Percentiles rank a stretch among this genome's conserved stretches.
phyloP scores from a whole-genome alignment of 768 basidiomycete genomes.

The Suillus sp. region DNA sequence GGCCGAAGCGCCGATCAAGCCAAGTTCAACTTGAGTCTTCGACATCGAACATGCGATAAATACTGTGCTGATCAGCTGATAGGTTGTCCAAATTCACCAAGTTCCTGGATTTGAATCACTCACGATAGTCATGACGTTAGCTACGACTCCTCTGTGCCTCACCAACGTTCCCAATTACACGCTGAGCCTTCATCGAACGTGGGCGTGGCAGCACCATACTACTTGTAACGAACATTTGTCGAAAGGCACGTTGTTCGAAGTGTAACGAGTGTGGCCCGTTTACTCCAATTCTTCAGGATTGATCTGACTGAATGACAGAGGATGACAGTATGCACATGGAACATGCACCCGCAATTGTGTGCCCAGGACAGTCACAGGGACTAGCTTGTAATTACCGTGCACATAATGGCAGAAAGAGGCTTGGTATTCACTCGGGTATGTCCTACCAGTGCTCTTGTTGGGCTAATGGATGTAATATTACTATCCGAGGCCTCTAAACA shows the following conservation, averaged over 20 bases:
- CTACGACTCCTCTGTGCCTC: too few species aligned
- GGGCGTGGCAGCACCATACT: not conserved
- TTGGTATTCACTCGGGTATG: too few species aligned
- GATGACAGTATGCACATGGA: conserved; percentile 39
- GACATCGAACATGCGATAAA: too few species aligned
- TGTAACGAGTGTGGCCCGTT: not conserved
- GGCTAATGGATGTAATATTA: too few species aligned
- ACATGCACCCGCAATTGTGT: too few species aligned
- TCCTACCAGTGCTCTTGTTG: too few species aligned
- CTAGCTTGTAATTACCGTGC: conserved; percentile 45
- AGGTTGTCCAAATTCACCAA: too few species aligned
- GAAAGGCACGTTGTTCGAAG: not conserved
- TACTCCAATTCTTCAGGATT: conserved; percentile 25
- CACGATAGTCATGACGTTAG: too few species aligned
- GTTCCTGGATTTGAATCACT: too few species aligned
- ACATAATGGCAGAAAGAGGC: too few species aligned
- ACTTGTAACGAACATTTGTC: not conserved
- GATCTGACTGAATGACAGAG: conserved; percentile 40
- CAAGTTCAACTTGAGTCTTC: not conserved
- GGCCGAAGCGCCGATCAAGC: not conserved
- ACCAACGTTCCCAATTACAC: not conserved
- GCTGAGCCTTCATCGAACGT: not conserved
- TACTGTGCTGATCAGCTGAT: too few species aligned
- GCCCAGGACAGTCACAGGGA: too few species aligned
- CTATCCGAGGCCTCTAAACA: not conserved